Percentiles rank a stretch among this genome's conserved stretches.
These are phyloP conservation scores for Tolypocladium ovalisporum DNA, from an alignment of 2,329 filamentous ascomycete species.

Conservation along the genomic window DNA sequence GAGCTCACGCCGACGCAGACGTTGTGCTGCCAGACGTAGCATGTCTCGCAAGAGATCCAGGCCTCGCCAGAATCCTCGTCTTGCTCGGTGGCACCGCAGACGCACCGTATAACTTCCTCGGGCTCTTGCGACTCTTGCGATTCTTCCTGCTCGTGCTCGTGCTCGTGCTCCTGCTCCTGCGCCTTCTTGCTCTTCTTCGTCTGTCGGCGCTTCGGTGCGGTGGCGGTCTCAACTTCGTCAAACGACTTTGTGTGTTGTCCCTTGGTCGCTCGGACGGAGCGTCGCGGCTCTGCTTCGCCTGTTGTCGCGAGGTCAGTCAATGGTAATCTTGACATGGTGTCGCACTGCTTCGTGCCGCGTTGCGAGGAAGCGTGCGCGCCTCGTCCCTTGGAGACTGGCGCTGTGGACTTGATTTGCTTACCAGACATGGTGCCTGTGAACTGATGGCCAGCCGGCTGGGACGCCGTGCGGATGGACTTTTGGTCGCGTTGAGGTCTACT, in stretches of 20 bases:
- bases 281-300: slow-evolving; percentile 65
- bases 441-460: slow-evolving; percentile 1
- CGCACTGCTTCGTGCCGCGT: not conserved
- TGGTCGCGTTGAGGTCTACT: slow-evolving; percentile 15
- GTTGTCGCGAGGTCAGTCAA: slow-evolving; percentile 6
- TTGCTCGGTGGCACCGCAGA: slow-evolving; percentile 79
- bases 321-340: slow-evolving; percentile 4
- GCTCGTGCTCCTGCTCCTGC: slow-evolving; percentile 48
- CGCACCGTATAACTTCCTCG: slow-evolving; percentile 77
- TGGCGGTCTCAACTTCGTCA: slow-evolving; percentile 56
- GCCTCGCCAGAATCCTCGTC: slow-evolving; percentile 78
- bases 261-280: slow-evolving; percentile 92
- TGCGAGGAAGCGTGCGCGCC: not conserved
- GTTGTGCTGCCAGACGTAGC: slow-evolving; percentile 94
- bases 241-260: slow-evolving; percentile 87
- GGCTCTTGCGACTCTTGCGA: slow-evolving; percentile 44
- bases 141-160: too few species aligned
- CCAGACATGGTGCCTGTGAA: slow-evolving; percentile 19
- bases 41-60: slow-evolving; percentile 94
- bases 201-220: slow-evolving; percentile 42
- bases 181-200: slow-evolving; percentile 46
- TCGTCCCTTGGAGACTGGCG: not conserved
- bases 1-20: slow-evolving; percentile 81
- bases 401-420: slow-evolving; percentile 13
- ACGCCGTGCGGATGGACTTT: slow-evolving; percentile 4